These are phyloP conservation scores for Hericium rajendrae DNA, from an alignment of 768 basidiomycete genomes.

Conservation along the genomic window DNA sequence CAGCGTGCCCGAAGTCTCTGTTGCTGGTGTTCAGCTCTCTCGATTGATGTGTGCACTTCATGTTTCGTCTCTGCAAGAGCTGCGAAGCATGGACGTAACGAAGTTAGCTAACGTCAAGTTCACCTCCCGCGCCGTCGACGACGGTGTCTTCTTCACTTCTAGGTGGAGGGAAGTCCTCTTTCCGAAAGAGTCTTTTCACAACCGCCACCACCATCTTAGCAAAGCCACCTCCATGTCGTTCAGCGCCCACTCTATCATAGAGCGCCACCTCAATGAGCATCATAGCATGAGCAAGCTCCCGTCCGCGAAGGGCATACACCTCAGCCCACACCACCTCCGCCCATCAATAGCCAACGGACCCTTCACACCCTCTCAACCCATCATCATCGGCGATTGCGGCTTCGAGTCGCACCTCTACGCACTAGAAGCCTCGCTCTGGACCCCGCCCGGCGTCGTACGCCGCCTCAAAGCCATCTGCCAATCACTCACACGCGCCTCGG, in stretches of 20 bases:
- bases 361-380: slow-evolving; percentile 36
- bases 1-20: slow-evolving; percentile 46
- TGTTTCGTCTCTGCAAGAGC: slow-evolving; percentile 46
- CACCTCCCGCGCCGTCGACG: slow-evolving; percentile 52
- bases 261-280: slow-evolving; percentile 5
- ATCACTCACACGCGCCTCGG: slow-evolving; percentile 50
- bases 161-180: slow-evolving; percentile 45
- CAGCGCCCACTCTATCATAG: slow-evolving; percentile 18
- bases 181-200: slow-evolving; percentile 22
- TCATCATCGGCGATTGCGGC: slow-evolving; percentile 68
- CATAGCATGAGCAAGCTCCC: slow-evolving; percentile 7
- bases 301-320: slow-evolving; percentile 6
- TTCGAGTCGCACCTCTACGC: slow-evolving; percentile 61
- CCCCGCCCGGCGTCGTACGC: slow-evolving; percentile 44
- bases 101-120: slow-evolving; percentile 38
- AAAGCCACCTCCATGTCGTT: slow-evolving; percentile 22
- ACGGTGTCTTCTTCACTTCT: slow-evolving; percentile 56
- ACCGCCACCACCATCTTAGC: slow-evolving; percentile 16
- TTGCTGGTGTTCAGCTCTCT: slow-evolving; percentile 60
- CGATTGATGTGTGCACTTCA: slow-evolving; percentile 49
- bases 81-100: slow-evolving; percentile 49
- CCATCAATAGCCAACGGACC: slow-evolving; percentile 1
- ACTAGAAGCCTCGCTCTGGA: slow-evolving; percentile 51
- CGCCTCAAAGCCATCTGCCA: slow-evolving; percentile 69
- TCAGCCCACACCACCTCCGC: slow-evolving; percentile 10